Evolutionary conservation across 495 filamentous ascomycete species (phyloP).

Genomic region (Trichoderma asperelloides): DNA sequence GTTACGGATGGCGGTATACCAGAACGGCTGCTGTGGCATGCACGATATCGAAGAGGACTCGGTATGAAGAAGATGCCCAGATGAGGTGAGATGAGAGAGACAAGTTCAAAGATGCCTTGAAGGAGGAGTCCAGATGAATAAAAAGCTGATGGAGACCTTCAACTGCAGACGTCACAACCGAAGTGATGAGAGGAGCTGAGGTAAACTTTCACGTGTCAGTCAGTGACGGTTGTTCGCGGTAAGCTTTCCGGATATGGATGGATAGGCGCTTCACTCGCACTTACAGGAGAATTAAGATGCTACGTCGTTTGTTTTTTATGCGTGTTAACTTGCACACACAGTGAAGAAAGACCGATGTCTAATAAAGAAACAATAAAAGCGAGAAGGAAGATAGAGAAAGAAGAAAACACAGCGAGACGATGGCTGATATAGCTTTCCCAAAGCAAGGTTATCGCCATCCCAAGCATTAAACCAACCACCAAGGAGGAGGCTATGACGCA

Average conservation of each 20-base stretch:
- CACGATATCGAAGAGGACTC: neutral
- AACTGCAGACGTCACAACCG: neutral
- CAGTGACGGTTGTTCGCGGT: conserved; percentile 3
- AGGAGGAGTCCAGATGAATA: neutral
- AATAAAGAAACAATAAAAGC: neutral
- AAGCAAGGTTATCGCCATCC: neutral
- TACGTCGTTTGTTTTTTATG: neutral
- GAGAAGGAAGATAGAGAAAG: neutral
- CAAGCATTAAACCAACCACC: neutral
- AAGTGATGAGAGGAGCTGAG: neutral
- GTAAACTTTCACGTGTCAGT: conserved; percentile 8
- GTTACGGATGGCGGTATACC: neutral
- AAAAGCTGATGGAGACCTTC: neutral
- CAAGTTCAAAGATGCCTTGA: neutral
- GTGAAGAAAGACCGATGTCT: too few relatives aligned
- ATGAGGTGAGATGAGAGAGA: neutral
- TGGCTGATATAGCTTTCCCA: neutral
- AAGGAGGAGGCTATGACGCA: conserved; percentile 1
- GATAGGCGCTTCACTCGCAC: neutral
- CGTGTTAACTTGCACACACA: neutral
- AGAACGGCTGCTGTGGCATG: neutral
- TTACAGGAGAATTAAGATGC: neutral
- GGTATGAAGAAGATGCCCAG: neutral
- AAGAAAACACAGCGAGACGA: neutral
- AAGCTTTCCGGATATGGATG: neutral